phyloP scores from a whole-genome alignment of 2,329 filamentous ascomycete genomes.

The Hypocreales sp. region DNA sequence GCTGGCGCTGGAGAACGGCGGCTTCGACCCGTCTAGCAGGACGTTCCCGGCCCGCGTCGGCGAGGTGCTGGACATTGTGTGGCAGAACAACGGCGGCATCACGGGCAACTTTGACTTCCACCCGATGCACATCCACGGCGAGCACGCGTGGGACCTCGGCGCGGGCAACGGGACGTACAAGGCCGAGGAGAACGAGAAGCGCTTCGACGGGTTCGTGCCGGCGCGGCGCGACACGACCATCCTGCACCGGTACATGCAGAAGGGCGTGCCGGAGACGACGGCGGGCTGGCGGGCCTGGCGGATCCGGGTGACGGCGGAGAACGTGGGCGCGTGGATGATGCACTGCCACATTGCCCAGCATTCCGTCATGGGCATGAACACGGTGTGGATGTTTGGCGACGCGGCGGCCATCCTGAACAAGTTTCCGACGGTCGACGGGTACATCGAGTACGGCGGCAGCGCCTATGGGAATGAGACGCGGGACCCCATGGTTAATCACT shows the following conservation, averaged over 20 bases:
- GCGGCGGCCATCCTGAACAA: conserved; percentile 3
- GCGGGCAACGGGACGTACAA: conserved; percentile 37
- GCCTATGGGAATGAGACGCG: conserved; percentile 22
- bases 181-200: conserved; percentile 28
- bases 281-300: conserved; percentile 47
- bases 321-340: conserved; percentile 40
- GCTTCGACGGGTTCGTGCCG: conserved; percentile 14
- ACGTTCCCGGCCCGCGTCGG: conserved; percentile 37
- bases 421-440: conserved; percentile 18
- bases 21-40: conserved; percentile 34
- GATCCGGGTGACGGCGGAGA: conserved; percentile 21
- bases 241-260: conserved; percentile 34
- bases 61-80: conserved; percentile 38
- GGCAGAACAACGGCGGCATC: conserved; percentile 21
- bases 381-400: conserved; percentile 11
- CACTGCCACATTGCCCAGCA: conserved; percentile 45
- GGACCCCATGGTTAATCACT: not conserved
- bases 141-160: conserved; percentile 37
- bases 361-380: conserved; percentile 31
- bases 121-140: conserved; percentile 39
- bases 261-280: conserved; percentile 21
- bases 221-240: conserved; percentile 32
- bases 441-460: conserved; percentile 25
- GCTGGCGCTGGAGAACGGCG: conserved; percentile 29
- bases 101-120: conserved; percentile 20